Conservation (phyloP, 129 eudicot genomes). For the Rutidosis leptorrhynchoides region DNA sequence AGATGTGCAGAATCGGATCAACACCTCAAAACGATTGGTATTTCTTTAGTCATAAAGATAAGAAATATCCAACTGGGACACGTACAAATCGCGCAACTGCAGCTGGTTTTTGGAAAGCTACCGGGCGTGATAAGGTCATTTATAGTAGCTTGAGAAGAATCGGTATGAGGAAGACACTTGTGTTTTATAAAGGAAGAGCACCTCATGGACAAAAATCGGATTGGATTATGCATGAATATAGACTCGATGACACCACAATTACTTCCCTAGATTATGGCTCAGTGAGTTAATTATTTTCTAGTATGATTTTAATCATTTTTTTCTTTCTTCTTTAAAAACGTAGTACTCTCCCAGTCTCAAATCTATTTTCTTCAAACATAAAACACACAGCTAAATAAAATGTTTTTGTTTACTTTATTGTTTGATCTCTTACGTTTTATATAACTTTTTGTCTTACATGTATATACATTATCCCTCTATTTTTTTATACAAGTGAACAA, state of each 20-base stretch:
- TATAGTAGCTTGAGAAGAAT: constrained; percentile 41
- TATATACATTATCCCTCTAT: too few relatives aligned
- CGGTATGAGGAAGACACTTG: constrained; percentile 56
- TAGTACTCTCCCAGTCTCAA: too few relatives aligned
- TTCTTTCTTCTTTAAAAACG: too few relatives aligned
- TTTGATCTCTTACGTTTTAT: too few relatives aligned
- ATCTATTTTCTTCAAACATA: too few relatives aligned
- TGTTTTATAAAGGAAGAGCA: constrained; percentile 83
- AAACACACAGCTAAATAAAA: too few relatives aligned
- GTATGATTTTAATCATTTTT: not conserved
- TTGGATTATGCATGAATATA: constrained; percentile 91
- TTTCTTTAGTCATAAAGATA: constrained; percentile 54
- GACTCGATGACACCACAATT: constrained; percentile 47
- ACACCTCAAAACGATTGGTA: constrained; percentile 57
- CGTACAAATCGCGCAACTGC: constrained; percentile 56
- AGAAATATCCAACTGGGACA: constrained; percentile 51
- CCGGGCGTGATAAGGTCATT: constrained; percentile 52
- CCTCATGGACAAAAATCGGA: constrained; percentile 87
- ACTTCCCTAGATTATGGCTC: constrained; percentile 29
- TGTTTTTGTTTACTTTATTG: too few relatives aligned
- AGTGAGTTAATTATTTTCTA: too few relatives aligned
- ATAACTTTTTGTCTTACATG: too few relatives aligned
- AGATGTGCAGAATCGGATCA: constrained; percentile 49
- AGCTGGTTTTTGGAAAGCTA: constrained; percentile 64
- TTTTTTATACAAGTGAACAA: too few relatives aligned